Evolutionary conservation across 1,139 yeast genomes (phyloP).

Genomic region (Blastobotrys persicus): DNA sequence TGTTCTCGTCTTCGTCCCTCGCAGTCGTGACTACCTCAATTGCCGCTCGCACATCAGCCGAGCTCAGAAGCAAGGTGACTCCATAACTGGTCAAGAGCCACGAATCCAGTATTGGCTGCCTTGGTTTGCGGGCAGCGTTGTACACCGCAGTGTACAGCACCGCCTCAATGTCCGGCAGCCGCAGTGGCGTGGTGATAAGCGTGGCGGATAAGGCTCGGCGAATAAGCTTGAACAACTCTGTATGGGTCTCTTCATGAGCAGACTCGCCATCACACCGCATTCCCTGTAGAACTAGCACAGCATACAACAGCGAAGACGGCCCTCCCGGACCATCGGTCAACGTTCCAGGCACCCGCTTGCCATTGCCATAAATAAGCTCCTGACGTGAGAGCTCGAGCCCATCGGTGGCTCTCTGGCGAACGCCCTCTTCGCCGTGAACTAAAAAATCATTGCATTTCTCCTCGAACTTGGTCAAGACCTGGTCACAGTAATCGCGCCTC

Average conservation of each 20-base stretch:
- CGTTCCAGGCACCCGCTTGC: not conserved
- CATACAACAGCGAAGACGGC: slow-evolving; percentile 21
- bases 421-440: slow-evolving; percentile 10
- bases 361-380: not conserved
- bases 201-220: slow-evolving; percentile 47
- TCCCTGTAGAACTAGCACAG: slow-evolving; percentile 27
- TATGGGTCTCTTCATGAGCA: slow-evolving; percentile 46
- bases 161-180: slow-evolving; percentile 56
- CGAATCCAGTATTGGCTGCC: slow-evolving; percentile 48
- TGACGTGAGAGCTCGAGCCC: not conserved
- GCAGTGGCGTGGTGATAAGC: slow-evolving; percentile 47
- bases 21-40: slow-evolving; percentile 26
- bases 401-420: not conserved
- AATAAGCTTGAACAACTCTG: slow-evolving; percentile 44
- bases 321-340: slow-evolving; percentile 8
- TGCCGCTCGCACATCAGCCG: slow-evolving; percentile 42
- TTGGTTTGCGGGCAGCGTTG: slow-evolving; percentile 50
- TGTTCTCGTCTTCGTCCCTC: slow-evolving; percentile 19
- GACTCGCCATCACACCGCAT: slow-evolving; percentile 44
- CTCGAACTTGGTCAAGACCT: slow-evolving; percentile 20
- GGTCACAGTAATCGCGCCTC: slow-evolving; percentile 22
- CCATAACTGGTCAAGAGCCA: slow-evolving; percentile 51
- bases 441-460: slow-evolving; percentile 21
- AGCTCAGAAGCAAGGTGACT: slow-evolving; percentile 45
- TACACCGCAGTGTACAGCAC: slow-evolving; percentile 50